phyloP scores from a whole-genome alignment of 2,329 filamentous ascomycete genomes.

The Xylariales sp. region DNA sequence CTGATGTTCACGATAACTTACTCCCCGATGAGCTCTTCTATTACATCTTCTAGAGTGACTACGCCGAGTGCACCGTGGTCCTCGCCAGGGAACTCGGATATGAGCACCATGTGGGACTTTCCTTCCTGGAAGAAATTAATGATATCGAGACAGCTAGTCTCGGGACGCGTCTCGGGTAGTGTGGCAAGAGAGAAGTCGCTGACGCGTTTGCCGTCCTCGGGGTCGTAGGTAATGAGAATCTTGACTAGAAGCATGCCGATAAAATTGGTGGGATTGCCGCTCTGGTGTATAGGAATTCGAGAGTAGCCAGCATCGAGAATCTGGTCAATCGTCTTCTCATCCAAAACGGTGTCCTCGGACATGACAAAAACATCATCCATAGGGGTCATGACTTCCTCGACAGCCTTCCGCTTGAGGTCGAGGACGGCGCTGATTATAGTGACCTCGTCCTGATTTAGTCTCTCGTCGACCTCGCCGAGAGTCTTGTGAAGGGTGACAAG shows the following conservation, averaged over 20 bases:
- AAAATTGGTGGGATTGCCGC: conserved; percentile 86
- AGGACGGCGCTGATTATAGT: conserved; percentile 98
- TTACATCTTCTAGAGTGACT: conserved; percentile 96
- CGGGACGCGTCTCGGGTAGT: conserved; percentile 91
- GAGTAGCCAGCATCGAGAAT: conserved; percentile 96
- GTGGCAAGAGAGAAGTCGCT: conserved; percentile 93
- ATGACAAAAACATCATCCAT: conserved; percentile 98
- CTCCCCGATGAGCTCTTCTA: conserved; percentile 98
- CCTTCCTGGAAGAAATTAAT: conserved; percentile 99
- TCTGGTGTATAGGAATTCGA: conserved; percentile 91
- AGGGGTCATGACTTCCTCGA: conserved; percentile 97
- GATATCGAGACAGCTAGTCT: conserved; percentile 97
- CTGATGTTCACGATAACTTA: conserved; percentile 57
- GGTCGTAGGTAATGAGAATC: conserved; percentile 98
- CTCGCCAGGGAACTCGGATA: conserved; percentile 90
- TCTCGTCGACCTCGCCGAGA: conserved; percentile 85
- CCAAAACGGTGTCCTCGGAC: conserved; percentile 92
- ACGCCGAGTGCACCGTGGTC: conserved; percentile 91
- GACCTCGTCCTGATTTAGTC: conserved; percentile 96
- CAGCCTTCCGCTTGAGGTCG: conserved; percentile 94
- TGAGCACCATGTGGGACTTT: conserved; percentile 98
- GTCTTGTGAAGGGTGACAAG: conserved; percentile 95
- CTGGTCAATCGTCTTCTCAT: conserved; percentile 93
- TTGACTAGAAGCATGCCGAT: conserved; percentile 98
- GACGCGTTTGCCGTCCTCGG: conserved; percentile 88